Percentiles rank a stretch among this genome's conserved stretches.
Conservation (phyloP, 768 basidiomycete species). For the Termitomyces sp. region DNA sequence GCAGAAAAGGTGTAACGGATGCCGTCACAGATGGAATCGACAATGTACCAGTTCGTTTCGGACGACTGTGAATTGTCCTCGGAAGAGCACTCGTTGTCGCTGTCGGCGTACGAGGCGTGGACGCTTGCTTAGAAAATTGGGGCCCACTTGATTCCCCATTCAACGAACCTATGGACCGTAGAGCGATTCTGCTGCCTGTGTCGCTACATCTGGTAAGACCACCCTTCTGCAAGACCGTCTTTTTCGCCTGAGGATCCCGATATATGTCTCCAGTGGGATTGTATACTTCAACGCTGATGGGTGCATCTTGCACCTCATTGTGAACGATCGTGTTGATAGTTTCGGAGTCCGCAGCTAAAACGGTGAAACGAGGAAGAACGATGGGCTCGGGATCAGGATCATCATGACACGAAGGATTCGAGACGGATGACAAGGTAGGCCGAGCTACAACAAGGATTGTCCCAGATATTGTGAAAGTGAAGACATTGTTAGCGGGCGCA, state of each 20-base stretch:
- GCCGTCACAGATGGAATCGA: constrained; percentile 57
- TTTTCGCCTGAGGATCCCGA: constrained; percentile 55
- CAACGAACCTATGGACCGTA: constrained; percentile 31
- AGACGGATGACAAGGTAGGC: constrained; percentile 19
- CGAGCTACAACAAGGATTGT: constrained; percentile 56
- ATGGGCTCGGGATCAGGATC: constrained; percentile 41
- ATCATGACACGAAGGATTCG: constrained; percentile 20
- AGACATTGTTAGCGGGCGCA: constrained; percentile 55
- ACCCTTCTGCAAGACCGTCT: constrained; percentile 57
- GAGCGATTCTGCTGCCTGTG: constrained; percentile 53
- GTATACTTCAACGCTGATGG: constrained; percentile 54
- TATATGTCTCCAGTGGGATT: constrained; percentile 49
- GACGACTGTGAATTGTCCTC: constrained; percentile 20
- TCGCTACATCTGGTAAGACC: constrained; percentile 56
- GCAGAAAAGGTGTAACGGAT: constrained; percentile 47
- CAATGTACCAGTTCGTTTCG: constrained; percentile 47
- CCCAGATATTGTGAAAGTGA: constrained; percentile 64
- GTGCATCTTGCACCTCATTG: constrained; percentile 45
- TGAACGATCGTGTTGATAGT: constrained; percentile 50
- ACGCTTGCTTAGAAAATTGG: constrained; percentile 13
- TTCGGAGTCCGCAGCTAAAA: constrained; percentile 64
- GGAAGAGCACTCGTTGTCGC: constrained; percentile 20
- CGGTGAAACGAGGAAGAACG: constrained; percentile 61
- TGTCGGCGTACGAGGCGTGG: constrained; percentile 32
- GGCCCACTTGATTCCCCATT: no score